These are phyloP conservation scores for Aspergillus thermomutatus DNA, from an alignment of 2,329 filamentous ascomycete genomes.

Conservation along the genomic window DNA sequence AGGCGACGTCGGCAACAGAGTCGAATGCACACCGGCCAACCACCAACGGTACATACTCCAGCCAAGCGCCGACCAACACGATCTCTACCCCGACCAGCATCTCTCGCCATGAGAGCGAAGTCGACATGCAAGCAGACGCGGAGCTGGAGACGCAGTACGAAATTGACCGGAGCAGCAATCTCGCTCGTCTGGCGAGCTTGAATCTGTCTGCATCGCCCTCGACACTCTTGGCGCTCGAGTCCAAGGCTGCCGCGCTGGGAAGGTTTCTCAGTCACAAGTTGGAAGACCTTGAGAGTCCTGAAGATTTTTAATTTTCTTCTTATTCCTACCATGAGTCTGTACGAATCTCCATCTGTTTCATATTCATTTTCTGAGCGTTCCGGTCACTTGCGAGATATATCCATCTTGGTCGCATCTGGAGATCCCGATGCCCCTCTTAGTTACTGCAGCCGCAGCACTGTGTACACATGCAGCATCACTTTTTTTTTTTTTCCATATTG, in stretches of 20 bases:
- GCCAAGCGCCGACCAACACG: slow-evolving; percentile 9
- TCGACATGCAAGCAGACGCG: slow-evolving; percentile 19
- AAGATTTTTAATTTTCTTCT: slow-evolving; percentile 33
- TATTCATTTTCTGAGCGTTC: neutral
- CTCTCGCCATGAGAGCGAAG: slow-evolving; percentile 11
- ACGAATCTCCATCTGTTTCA: neutral
- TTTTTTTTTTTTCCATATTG: neutral
- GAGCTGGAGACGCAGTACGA: slow-evolving; percentile 35
- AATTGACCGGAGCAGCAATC: slow-evolving; percentile 38
- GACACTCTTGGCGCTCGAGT: slow-evolving; percentile 40
- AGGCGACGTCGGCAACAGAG: neutral
- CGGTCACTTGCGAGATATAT: neutral
- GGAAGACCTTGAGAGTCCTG: slow-evolving; percentile 39
- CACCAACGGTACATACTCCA: slow-evolving; percentile 4
- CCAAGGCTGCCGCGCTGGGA: slow-evolving; percentile 41
- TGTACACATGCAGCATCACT: neutral
- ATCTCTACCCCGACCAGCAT: slow-evolving; percentile 1
- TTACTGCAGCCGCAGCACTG: neutral
- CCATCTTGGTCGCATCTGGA: neutral
- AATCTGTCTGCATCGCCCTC: slow-evolving; percentile 38
- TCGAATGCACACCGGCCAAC: neutral
- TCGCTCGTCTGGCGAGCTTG: slow-evolving; percentile 37
- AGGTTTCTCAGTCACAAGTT: slow-evolving; percentile 40
- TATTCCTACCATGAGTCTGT: neutral
- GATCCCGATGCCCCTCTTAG: neutral